Evolutionary conservation across 164 flowering plant genomes (phyloP), one percentile per base, ranked within the genome.

Genomic region (Piper betle): DNA sequence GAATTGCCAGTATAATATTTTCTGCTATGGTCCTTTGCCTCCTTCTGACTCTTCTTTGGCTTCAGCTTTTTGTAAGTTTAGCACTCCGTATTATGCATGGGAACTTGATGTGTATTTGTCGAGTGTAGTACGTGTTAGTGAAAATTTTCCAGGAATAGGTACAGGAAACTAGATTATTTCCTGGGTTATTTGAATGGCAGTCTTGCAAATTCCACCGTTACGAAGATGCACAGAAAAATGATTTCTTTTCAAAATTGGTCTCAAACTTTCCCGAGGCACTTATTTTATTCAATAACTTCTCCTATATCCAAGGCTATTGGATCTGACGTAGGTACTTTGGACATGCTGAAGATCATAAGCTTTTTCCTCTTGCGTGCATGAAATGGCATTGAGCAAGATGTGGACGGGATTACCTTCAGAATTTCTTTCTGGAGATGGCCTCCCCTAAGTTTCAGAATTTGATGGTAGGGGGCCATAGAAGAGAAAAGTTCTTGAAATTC

Each of bases 1-100:
- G 86, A 73, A 77, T 56, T 67, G 73, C 58, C 84, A 87, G 56
- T 89, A 82, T 62, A 64, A 68, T 58, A 48, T 87, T 11, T 93
- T 87, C 62, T 87, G 84, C 75, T 93, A 79, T 72, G 96, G 97
- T 11, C 85, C 75, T 64, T 52, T 66, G 15, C 74, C 78, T 17
- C 62, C 65, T 50, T 37, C 55, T 5, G 61, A 16, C 58, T 63
- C 64, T 3, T 67, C 82, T 9, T 7, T 73, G 10, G 72, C 74
- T 58, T 80, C 76, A 3, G 60, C 69, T 63, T 59, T 71, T 60
- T 62, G 74, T n/a, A 69, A 72, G 53, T 18, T 70, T 13, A 66
- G 69, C 52, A 66, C 70, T 8, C 65, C 80, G 1, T n/a, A 80
- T 10, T 83, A 71, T 77, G 86, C 91, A 6, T 87, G 91, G 98